Base-by-base conservation (phyloP, 2,329 filamentous ascomycete species). In the Didymellaceae sp. region DNA sequence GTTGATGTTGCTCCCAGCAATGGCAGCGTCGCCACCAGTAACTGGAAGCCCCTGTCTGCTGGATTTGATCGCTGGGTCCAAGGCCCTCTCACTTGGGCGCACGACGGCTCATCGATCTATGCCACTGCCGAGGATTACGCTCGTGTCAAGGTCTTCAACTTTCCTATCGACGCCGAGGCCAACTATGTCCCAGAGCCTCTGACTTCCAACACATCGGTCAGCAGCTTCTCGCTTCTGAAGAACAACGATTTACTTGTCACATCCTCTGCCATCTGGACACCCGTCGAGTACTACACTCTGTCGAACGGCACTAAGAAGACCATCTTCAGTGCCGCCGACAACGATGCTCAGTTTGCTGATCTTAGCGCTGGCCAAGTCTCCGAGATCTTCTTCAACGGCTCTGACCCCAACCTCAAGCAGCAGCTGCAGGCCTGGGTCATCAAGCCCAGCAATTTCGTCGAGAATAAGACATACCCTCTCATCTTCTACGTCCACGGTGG, bases 401-500 rank as follows among this genome's bases (percentile, higher is more conserved):
- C 83, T 6, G 83, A 82, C 34, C 75, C 73, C 46, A 73, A 72
- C 51, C 57, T 62, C 10, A 59, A 67, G 38, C 85, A 88, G 61
- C 75, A 85, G 43, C 81, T 89, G 16, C 88, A 90, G 59, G 85
- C 87, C 1, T 80, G 87, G 56, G 82, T 88, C 5, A 76, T 90
- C 63, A 84, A 82, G 57, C 88, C 81, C 57, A 73, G 73, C 33
- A 70, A 82, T 64, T 95, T 92, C 65, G 81, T 88, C 65, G 74
- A 82, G 16, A 79, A 75, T 32, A 87, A 90, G 72, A 91, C 85
- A 54, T 95, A 93, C 65, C 91, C 90, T 0, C 78, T 96, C 6
- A 84, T 87, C 1, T 87, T 91, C 70, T 77, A 91, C 45, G 88
- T 95, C 51, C 91, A 96, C 68, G 91, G 91, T 54, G 91, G 91